Evolutionary conservation across 139 green algal species (phyloP).

Genomic region (Chlorella sp.): DNA sequence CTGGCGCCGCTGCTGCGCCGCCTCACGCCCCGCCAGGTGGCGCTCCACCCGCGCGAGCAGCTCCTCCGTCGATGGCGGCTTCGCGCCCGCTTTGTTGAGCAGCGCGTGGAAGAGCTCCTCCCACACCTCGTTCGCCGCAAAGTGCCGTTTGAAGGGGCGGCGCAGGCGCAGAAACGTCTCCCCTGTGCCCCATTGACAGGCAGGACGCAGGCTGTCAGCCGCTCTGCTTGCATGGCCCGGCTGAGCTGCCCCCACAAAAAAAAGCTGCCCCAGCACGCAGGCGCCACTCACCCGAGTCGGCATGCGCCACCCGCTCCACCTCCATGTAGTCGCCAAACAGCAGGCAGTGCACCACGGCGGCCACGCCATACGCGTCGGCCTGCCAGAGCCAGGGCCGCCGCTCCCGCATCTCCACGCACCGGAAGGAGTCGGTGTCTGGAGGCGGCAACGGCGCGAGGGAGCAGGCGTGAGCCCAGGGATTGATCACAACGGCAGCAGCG

Average conservation of each 20-base stretch:
- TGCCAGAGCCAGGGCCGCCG: slow-evolving; percentile 41
- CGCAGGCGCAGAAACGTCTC: slow-evolving; percentile 18
- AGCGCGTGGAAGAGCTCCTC: slow-evolving; percentile 37
- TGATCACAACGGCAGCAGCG: too few relatives aligned
- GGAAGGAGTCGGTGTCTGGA: slow-evolving; percentile 49
- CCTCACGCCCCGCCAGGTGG: slow-evolving; percentile 3
- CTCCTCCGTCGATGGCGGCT: neutral
- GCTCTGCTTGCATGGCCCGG: neutral
- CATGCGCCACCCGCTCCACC: slow-evolving; percentile 41
- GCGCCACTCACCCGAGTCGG: neutral
- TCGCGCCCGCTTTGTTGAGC: slow-evolving; percentile 35
- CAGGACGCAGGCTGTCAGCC: neutral
- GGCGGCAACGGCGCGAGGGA: too few relatives aligned
- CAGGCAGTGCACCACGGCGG: slow-evolving; percentile 40
- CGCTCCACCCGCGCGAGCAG: slow-evolving; percentile 3
- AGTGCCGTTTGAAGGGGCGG: slow-evolving; percentile 41
- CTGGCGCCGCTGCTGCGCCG: neutral
- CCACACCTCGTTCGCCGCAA: slow-evolving; percentile 43
- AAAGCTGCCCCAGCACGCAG: neutral
- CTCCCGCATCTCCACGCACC: slow-evolving; percentile 61
- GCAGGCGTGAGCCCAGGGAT: too few relatives aligned
- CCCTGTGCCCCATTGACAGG: slow-evolving; percentile 7
- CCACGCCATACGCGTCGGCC: slow-evolving; percentile 45
- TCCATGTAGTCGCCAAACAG: slow-evolving; percentile 59
- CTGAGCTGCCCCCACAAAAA: neutral